Evolutionary conservation across 345 rosid species (phyloP).

Genomic region (Euphorbia pulcherrima): DNA sequence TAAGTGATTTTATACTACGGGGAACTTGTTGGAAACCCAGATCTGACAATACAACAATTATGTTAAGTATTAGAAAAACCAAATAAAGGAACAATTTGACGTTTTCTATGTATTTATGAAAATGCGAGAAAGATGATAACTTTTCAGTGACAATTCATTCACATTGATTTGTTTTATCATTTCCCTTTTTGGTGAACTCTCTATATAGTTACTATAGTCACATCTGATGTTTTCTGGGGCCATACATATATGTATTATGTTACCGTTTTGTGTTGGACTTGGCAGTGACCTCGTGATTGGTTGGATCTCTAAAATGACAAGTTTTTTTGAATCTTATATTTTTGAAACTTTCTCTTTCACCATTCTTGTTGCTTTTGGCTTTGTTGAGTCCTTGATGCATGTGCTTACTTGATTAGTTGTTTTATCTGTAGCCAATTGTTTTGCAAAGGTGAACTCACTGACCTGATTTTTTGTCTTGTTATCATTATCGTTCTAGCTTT

Average conservation of each 20-base stretch:
- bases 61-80: background rate
- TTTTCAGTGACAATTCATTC: background rate
- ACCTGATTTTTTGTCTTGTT: too few species aligned
- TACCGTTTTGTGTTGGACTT: too few species aligned
- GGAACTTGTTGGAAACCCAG: background rate
- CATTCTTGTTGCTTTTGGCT: background rate
- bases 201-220: background rate
- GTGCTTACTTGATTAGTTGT: background rate
- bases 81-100: background rate
- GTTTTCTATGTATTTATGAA: background rate
- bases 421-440: background rate
- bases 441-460: background rate
- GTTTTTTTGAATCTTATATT: background rate
- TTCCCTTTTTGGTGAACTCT: background rate
- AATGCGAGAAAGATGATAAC: background rate
- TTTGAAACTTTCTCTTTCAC: background rate
- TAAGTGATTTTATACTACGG: background rate
- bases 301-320: background rate
- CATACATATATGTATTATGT: too few species aligned
- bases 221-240: background rate
- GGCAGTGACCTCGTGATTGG: too few species aligned
- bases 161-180: background rate
- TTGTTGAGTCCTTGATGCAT: background rate
- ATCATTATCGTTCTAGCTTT: background rate
- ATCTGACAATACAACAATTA: background rate